Evolutionary conservation across 352 stramenopile species (phyloP).

Genomic region (Pythium phragmitis): DNA sequence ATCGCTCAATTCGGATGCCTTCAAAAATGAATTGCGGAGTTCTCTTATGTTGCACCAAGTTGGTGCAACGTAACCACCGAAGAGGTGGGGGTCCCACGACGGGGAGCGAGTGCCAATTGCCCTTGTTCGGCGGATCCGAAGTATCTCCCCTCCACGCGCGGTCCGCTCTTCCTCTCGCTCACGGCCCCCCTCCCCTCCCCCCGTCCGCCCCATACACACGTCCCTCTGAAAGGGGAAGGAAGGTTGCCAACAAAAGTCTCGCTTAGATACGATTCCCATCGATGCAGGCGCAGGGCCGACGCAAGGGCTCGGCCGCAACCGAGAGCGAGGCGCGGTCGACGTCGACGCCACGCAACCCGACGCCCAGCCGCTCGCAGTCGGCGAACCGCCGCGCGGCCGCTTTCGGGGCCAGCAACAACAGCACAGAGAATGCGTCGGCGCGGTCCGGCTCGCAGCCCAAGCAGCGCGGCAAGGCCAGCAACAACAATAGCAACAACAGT

Average conservation of each 20-base stretch:
- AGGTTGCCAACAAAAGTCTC: background rate
- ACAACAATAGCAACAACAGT: constrained; percentile 28
- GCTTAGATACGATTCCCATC: background rate
- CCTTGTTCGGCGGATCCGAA: background rate
- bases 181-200: background rate
- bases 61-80: background rate
- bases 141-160: background rate
- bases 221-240: too few species aligned
- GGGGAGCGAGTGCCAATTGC: background rate
- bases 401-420: background rate
- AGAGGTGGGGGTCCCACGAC: background rate
- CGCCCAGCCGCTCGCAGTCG: constrained; percentile 18
- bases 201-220: background rate
- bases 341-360: background rate
- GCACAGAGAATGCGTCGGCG: background rate
- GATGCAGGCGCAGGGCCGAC: constrained; percentile 16
- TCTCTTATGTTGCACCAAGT: constrained; percentile 4
- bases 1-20: background rate
- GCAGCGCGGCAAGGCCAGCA: constrained; percentile 29
- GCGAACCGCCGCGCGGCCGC: constrained; percentile 6
- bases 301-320: constrained; percentile 18
- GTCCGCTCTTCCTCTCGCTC: constrained; percentile 6
- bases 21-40: background rate
- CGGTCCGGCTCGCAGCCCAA: constrained; percentile 57
- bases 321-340: constrained; percentile 13